Evolutionary conservation across 805 yeast species (phyloP), one percentile per base, ranked within the genome.

Genomic region (Pichia rugopelliculosa): DNA sequence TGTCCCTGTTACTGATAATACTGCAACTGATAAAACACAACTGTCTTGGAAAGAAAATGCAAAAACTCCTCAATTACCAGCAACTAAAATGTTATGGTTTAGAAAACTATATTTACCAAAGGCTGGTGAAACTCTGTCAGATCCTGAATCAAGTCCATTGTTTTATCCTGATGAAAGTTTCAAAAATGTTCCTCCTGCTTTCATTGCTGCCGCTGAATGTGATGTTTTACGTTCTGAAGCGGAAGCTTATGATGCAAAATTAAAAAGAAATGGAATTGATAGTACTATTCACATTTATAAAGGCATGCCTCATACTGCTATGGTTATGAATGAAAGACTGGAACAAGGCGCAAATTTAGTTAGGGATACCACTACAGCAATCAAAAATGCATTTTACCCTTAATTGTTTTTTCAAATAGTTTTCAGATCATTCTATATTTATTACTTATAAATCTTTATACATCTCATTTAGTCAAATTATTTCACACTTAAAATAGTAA

Each of bases 301-400:
- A 42, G 76, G 76, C 6, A 64, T 69, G 41, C 77, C 77, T 6
- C 79, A 74, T 56, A 66, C 76, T n/a, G 72, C 67, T 5, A 70
- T 73, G 75, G 75, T 68, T 24, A 72, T 74, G 77, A 72, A 71
- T 51, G 70, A 57, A 13, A 62, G 62, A 11, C 56, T 70, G 42
- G 57, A 56, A 6, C 64, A 65, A 41, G 73, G 74, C 6, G 59
- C 53, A 39, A 60, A 64, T 21, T 53, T 68, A 47, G 64, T 68
- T 13, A 51, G 52, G 17, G 70, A 68, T 46, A 56, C 66, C 24
- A 61, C 66, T 12, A 38, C 45, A 20, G 69, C 71, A 18, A 43
- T 69, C 22, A 59, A 47, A 41, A 48, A 53, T 11, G 68, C 70
- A 9, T 66, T 68, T 42, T 47, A 51, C 39, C 5, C 38, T 9